These are phyloP conservation scores for Zygoascus tannicola DNA, from an alignment of 805 yeast genomes.

Conservation along the genomic window DNA sequence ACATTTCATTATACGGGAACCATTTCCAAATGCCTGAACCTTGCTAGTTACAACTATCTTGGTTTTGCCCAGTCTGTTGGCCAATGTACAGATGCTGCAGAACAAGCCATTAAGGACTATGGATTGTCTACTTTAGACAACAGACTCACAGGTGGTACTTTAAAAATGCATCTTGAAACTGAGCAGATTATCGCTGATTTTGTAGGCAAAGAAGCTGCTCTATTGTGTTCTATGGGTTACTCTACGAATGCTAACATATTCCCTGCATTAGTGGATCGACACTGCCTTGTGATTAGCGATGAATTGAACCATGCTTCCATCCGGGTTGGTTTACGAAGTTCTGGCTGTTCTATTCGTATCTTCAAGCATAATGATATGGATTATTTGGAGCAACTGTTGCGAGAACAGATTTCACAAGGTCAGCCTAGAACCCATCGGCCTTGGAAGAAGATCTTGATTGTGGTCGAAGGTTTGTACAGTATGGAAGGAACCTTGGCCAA, in stretches of 20 bases:
- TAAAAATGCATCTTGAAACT: slow-evolving; percentile 62
- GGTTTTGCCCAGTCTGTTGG: slow-evolving; percentile 98
- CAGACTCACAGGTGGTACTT: slow-evolving; percentile 63
- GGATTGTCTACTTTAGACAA: slow-evolving; percentile 80
- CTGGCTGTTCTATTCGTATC: slow-evolving; percentile 88
- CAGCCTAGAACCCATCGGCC: slow-evolving; percentile 95
- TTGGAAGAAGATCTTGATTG: slow-evolving; percentile 70
- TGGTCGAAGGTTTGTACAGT: slow-evolving; percentile 86
- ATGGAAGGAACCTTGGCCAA: slow-evolving; percentile 72
- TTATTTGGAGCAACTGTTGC: slow-evolving; percentile 60
- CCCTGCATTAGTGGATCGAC: slow-evolving; percentile 70
- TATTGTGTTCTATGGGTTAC: slow-evolving; percentile 88
- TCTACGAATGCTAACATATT: slow-evolving; percentile 90
- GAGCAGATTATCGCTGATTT: slow-evolving; percentile 75
- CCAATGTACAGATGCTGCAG: slow-evolving; percentile 72
- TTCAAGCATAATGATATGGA: slow-evolving; percentile 89
- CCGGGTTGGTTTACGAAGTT: slow-evolving; percentile 84
- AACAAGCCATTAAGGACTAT: slow-evolving; percentile 49
- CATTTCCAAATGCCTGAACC: slow-evolving; percentile 67
- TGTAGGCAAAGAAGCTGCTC: slow-evolving; percentile 82
- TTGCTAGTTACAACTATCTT: slow-evolving; percentile 85
- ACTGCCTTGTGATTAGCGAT: slow-evolving; percentile 87
- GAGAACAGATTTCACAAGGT: slow-evolving; percentile 85
- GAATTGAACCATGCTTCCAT: slow-evolving; percentile 93
- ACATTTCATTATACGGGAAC: slow-evolving; percentile 69